Percentiles rank a stretch among this genome's conserved stretches.
Conservation (phyloP, 768 basidiomycete genomes). For the Termitomyces sp. region DNA sequence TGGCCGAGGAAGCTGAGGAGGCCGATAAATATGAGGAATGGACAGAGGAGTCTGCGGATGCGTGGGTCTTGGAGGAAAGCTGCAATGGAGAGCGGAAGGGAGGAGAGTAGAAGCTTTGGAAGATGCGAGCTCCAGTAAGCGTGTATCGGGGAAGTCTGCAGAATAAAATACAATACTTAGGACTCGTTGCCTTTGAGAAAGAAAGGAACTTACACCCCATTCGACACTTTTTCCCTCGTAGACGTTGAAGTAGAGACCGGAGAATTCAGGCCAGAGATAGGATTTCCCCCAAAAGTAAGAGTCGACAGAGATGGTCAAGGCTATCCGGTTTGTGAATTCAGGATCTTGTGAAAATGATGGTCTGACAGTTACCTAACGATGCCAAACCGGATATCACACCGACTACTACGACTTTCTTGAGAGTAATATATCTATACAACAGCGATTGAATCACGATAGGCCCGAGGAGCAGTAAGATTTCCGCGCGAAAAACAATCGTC, state of each 20-base stretch:
- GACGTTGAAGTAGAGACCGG: slow-evolving; percentile 80
- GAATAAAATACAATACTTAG: not conserved
- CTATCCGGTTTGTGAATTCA: slow-evolving; percentile 27
- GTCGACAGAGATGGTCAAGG: slow-evolving; percentile 61
- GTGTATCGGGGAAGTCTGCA: slow-evolving; percentile 62
- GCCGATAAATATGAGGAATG: slow-evolving; percentile 47
- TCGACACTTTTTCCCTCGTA: slow-evolving; percentile 78
- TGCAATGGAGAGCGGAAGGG: slow-evolving; percentile 55
- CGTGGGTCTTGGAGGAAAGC: slow-evolving; percentile 43
- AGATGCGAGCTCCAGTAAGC: slow-evolving; percentile 63
- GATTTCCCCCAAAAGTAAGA: slow-evolving; percentile 78
- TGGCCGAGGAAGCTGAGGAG: slow-evolving; percentile 77
- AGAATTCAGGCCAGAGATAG: slow-evolving; percentile 84
- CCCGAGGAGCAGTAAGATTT: slow-evolving; percentile 63
- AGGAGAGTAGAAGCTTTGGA: slow-evolving; percentile 70
- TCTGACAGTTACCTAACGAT: slow-evolving; percentile 43
- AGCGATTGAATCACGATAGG: slow-evolving; percentile 56
- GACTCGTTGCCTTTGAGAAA: not conserved
- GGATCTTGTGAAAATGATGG: not conserved
- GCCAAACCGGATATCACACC: slow-evolving; percentile 42
- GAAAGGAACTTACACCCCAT: slow-evolving; percentile 74
- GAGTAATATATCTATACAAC: slow-evolving; percentile 31
- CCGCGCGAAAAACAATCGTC: slow-evolving; percentile 72
- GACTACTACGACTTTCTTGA: slow-evolving; percentile 38
- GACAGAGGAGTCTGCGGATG: slow-evolving; percentile 44